A percentile compares a stretch with the other conserved stretches of the same genome.
phyloP scores from a whole-genome alignment of 1,139 yeast genomes.

The Eremothecium cymbalariae region DNA sequence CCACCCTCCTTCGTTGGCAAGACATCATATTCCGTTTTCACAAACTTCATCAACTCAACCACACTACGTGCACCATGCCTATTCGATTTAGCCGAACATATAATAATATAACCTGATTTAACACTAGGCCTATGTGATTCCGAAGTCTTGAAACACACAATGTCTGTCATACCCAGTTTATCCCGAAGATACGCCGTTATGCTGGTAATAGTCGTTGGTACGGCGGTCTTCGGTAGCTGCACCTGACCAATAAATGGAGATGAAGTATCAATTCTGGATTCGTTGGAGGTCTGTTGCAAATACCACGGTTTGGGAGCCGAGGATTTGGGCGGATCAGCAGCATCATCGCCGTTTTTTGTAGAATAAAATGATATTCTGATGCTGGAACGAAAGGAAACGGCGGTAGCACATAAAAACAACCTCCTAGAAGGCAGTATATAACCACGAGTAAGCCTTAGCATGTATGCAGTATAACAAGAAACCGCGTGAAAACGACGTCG shows the following conservation, averaged over 20 bases:
- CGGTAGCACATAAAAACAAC: too few species aligned
- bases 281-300: conserved; percentile 15
- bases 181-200: conserved; percentile 43
- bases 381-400: too few species aligned
- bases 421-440: too few species aligned
- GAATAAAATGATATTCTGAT: too few species aligned
- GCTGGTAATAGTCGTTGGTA: conserved; percentile 45
- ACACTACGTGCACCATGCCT: conserved; percentile 72
- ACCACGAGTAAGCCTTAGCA: too few species aligned
- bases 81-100: conserved; percentile 72
- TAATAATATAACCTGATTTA: conserved; percentile 45
- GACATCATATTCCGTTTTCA: conserved; percentile 38
- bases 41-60: conserved; percentile 41
- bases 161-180: conserved; percentile 58
- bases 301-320: conserved; percentile 25
- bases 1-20: conserved; percentile 65
- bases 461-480: too few species aligned
- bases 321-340: background rate
- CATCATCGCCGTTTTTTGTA: background rate
- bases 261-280: conserved; percentile 2
- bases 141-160: conserved; percentile 49
- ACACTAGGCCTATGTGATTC: conserved; percentile 41
- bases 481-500: too few species aligned
- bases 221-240: conserved; percentile 39
- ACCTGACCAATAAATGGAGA: conserved; percentile 12